Evolutionary conservation across 2,329 filamentous ascomycete genomes (phyloP).

Genomic region (Paecilomyces fulvus): DNA sequence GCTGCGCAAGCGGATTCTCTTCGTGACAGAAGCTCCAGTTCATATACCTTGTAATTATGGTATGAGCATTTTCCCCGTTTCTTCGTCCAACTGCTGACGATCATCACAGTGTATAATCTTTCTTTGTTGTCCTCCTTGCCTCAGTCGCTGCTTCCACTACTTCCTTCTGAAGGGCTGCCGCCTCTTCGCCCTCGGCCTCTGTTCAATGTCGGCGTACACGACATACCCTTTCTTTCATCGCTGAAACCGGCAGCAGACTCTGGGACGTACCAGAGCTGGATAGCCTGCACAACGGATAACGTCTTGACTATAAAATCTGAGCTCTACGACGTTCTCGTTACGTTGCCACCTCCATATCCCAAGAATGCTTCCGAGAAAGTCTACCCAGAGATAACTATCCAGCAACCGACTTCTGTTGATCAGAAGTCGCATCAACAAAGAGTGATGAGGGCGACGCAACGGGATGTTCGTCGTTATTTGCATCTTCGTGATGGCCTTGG

Average conservation of each 20-base stretch:
- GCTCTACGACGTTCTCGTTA: constrained; percentile 83
- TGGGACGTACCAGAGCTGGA: constrained; percentile 57
- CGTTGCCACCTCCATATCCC: constrained; percentile 59
- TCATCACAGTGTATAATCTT: constrained; percentile 69
- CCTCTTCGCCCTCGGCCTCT: constrained; percentile 64
- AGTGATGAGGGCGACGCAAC: constrained; percentile 71
- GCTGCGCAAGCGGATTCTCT: constrained; percentile 76
- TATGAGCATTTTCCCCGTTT: constrained; percentile 32
- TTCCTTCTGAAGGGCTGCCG: constrained; percentile 55
- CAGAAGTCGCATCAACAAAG: constrained; percentile 18
- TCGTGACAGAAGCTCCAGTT: constrained; percentile 79
- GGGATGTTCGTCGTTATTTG: constrained; percentile 74
- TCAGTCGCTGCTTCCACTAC: constrained; percentile 57
- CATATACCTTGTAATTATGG: constrained; percentile 82
- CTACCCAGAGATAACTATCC: constrained; percentile 68
- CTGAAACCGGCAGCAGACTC: constrained; percentile 42
- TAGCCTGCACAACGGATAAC: constrained; percentile 91
- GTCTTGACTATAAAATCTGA: constrained; percentile 79
- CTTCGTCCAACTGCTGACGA: constrained; percentile 13
- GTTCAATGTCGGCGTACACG: constrained; percentile 90
- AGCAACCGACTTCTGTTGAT: constrained; percentile 49
- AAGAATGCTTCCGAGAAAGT: constrained; percentile 50
- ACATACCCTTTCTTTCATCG: constrained; percentile 71
- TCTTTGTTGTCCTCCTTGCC: constrained; percentile 90
- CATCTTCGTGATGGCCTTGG: constrained; percentile 57